A percentile compares a stretch with the other conserved stretches of the same genome.
Conservation (phyloP, 176 grass and related monocot species). For the Ananas comosus region DNA sequence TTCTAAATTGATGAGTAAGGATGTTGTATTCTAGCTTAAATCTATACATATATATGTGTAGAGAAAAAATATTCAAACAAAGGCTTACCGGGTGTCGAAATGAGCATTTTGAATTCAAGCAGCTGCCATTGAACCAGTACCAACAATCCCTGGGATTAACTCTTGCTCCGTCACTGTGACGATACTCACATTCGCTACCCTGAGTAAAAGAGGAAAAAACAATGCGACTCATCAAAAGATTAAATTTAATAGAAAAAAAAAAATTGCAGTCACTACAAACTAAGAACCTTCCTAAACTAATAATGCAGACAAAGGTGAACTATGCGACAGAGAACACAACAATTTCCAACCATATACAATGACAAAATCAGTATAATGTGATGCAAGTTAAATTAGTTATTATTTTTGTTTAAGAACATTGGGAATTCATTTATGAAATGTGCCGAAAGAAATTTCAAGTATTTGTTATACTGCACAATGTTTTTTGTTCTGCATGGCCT, state of each 20-base stretch:
- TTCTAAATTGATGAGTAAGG: too few species aligned
- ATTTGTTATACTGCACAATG: too few species aligned
- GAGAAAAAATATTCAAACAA: neutral
- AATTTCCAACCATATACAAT: neutral
- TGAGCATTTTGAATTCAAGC: constrained; percentile 82
- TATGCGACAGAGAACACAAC: neutral
- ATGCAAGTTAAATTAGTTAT: too few species aligned
- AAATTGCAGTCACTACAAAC: neutral
- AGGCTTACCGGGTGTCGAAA: constrained; percentile 78
- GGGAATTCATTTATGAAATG: too few species aligned
- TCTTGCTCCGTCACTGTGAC: constrained; percentile 86
- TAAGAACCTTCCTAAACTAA: neutral
- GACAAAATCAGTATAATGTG: too few species aligned
- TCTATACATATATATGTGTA: neutral
- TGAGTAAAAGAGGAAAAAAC: constrained; percentile 19
- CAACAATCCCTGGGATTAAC: constrained; percentile 90
- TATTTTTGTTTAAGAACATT: too few species aligned
- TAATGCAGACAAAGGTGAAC: neutral
- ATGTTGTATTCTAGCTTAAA: too few species aligned
- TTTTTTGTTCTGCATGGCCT: too few species aligned
- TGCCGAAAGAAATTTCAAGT: too few species aligned
- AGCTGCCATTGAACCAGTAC: constrained; percentile 84
- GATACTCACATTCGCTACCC: constrained; percentile 89
- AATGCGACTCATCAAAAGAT: constrained; percentile 5
- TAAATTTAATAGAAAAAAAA: constrained; percentile 2